Evolutionary conservation across 495 filamentous ascomycete species (phyloP), one percentile per base, ranked within the genome.

Genomic region (Evansstolkia leycettana): DNA sequence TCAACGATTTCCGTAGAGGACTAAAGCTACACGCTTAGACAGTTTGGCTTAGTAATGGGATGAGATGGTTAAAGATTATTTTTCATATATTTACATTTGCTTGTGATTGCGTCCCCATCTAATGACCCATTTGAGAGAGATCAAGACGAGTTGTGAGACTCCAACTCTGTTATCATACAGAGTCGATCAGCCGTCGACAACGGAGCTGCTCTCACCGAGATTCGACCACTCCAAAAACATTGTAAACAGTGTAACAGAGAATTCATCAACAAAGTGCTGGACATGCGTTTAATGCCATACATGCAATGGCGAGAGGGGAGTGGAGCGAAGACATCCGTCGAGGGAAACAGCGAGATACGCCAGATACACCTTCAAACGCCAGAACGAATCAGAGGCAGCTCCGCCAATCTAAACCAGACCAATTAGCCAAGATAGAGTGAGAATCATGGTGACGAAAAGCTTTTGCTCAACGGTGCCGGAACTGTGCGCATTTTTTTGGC

Each of bases 231-330:
- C 5, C 11, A 5, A n/a, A 29, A n/a, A 5, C 24, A 26, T 7
- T 26, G 7, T 11, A 6, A 7, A 6, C 24, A 26, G 11, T 26
- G 11, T 7, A 29, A n/a, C 10, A 29, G 27, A 38, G 20, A 31
- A 45, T 38, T 38, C 23, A 19, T 17, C 29, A 37, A 40, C 23
- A 37, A 34, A 31, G 42, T 37, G 50, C 48, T 48, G 36, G 38
- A 44, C 36, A 43, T 18, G 8, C 20, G 38, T 19, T 45, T 41
- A 54, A 55, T 62, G 55, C 55, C 51, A 48, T 34, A 40, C 45
- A 51, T 36, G 41, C 25, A 45, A 43, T 40, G 42, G 45, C 48
- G 52, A 55, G 52, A 33, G 50, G 52, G 53, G 60, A 62, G 57
- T 57, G 51, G 51, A 57, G 50, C 39, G 39, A 39, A 34, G 32